Evolutionary conservation across 2,329 filamentous ascomycete species (phyloP).

Genomic region (Neopestalotiopsis sp.): DNA sequence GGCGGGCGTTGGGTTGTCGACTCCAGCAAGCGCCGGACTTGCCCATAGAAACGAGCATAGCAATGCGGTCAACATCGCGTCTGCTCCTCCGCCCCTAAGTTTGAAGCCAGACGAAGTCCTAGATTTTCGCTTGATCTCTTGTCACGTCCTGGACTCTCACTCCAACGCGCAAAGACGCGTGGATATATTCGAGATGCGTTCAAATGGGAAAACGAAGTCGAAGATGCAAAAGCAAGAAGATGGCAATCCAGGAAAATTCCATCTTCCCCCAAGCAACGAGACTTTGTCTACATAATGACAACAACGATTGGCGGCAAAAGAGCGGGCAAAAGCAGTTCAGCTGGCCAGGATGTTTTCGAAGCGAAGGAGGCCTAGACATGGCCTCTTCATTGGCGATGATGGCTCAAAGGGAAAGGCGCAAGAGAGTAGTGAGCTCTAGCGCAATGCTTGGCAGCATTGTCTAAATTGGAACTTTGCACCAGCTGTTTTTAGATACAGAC

Average conservation of each 20-base stretch:
- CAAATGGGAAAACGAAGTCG: background rate
- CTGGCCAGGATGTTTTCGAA: background rate
- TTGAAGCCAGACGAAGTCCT: background rate
- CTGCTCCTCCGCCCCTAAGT: background rate
- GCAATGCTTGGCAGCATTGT: background rate
- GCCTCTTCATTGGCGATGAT: background rate
- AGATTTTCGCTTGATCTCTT: background rate
- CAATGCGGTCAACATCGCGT: background rate
- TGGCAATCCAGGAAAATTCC: too few species aligned
- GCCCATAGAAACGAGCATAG: background rate
- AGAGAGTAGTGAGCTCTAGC: background rate
- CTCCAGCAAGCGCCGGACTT: background rate
- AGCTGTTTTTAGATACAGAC: background rate
- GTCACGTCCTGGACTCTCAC: background rate
- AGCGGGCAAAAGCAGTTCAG: background rate
- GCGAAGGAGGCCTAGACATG: background rate
- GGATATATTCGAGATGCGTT: background rate
- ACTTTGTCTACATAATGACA: background rate
- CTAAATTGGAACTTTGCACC: background rate
- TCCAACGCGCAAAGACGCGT: background rate
- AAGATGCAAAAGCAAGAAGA: background rate
- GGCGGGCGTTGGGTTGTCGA: slow-evolving; percentile 1
- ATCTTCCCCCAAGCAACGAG: background rate
- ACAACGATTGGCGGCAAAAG: background rate
- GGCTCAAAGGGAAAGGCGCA: background rate